These are phyloP conservation scores for Cercis canadensis DNA, from an alignment of 306 rosid species.

Conservation along the genomic window DNA sequence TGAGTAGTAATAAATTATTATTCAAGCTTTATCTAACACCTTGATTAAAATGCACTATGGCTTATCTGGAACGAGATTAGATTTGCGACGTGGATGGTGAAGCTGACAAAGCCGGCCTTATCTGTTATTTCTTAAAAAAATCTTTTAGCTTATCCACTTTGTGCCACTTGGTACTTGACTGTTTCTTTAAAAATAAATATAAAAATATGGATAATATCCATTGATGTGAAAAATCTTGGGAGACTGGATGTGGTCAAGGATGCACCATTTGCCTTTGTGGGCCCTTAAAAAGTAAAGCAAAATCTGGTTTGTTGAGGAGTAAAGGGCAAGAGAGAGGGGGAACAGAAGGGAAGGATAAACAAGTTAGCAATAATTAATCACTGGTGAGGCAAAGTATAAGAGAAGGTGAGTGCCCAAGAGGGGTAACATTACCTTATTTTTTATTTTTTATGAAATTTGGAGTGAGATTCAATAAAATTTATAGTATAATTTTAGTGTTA, in stretches of 20 bases:
- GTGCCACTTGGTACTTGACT: constrained; percentile 53
- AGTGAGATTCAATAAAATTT: no score
- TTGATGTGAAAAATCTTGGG: constrained; percentile 22
- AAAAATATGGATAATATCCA: constrained; percentile 22
- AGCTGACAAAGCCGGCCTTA: constrained; percentile 58
- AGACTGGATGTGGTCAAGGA: constrained; percentile 41
- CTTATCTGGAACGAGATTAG: constrained; percentile 50
- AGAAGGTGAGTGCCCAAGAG: no score
- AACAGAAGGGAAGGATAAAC: not conserved
- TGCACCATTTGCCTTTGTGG: constrained; percentile 26
- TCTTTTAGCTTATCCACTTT: constrained; percentile 42
- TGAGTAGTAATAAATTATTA: not conserved
- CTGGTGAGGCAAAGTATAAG: not conserved
- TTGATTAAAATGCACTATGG: constrained; percentile 33
- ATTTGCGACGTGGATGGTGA: constrained; percentile 52
- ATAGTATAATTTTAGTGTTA: no score
- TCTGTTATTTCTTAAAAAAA: constrained; percentile 40
- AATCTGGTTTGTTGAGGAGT: constrained; percentile 5
- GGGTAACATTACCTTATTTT: no score
- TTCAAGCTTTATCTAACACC: not conserved
- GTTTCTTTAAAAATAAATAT: constrained; percentile 2
- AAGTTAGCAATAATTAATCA: not conserved
- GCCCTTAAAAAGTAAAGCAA: constrained; percentile 9
- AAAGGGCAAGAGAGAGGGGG: not conserved
- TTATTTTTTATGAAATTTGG: no score